Evolutionary conservation across 164 flowering plant genomes (phyloP).

Genomic region (Cinnamomum chago): DNA sequence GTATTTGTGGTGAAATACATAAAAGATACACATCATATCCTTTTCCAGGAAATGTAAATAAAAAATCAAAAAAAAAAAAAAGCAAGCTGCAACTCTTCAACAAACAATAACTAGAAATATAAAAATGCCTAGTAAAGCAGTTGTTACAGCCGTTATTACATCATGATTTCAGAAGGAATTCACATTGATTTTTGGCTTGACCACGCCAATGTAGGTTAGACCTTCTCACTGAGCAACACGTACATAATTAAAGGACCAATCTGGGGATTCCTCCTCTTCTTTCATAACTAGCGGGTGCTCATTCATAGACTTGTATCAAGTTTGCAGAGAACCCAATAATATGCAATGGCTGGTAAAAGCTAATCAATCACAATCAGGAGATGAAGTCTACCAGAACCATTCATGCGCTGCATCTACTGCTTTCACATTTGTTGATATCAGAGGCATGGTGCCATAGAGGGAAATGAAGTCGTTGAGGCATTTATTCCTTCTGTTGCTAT

Average conservation of each 20-base stretch:
- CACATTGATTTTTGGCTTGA: no score
- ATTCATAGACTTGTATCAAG: background rate
- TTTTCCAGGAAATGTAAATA: background rate
- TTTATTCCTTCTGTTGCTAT: slow-evolving; percentile 28
- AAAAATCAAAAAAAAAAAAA: background rate
- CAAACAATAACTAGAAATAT: background rate
- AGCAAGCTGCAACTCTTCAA: background rate
- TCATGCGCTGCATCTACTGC: slow-evolving; percentile 35
- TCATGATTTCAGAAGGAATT: background rate
- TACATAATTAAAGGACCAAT: no score
- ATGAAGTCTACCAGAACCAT: slow-evolving; percentile 40
- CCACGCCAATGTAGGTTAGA: background rate
- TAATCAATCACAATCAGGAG: background rate
- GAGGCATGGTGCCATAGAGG: slow-evolving; percentile 42
- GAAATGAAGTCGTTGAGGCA: slow-evolving; percentile 46
- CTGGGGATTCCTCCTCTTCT: background rate
- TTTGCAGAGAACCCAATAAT: background rate
- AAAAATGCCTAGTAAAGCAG: background rate
- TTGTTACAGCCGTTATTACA: background rate
- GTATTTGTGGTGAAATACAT: background rate
- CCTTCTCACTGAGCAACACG: background rate
- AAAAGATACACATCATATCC: background rate
- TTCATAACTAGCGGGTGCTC: background rate
- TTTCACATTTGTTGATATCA: slow-evolving; percentile 36
- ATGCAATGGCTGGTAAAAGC: background rate